These are phyloP conservation scores for Floccularia luteovirens DNA, from an alignment of 768 basidiomycete species.

Conservation along the genomic window DNA sequence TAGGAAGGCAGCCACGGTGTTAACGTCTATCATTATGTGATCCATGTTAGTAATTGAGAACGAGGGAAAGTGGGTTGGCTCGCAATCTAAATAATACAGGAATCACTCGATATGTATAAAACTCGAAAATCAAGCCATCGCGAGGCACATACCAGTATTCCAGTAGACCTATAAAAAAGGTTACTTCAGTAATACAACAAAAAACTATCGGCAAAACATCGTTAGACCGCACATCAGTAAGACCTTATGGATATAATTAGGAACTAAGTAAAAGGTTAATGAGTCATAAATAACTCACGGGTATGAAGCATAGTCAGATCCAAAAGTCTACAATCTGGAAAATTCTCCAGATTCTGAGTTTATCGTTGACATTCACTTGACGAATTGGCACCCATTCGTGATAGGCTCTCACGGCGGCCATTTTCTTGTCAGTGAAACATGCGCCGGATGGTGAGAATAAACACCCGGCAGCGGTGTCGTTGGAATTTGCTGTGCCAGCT, in stretches of 20 bases:
- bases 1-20: conserved; percentile 29
- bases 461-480: conserved; percentile 43
- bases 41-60: not conserved
- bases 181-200: conserved; percentile 1
- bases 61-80: conserved; percentile 1
- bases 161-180: conserved; percentile 29
- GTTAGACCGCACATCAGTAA: conserved; percentile 39
- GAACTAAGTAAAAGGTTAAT: not conserved
- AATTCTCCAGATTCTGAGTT: conserved; percentile 53
- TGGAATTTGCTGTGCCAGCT: conserved; percentile 45
- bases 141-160: conserved; percentile 32
- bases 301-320: conserved; percentile 59
- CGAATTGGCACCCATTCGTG: conserved; percentile 61
- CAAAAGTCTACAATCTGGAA: conserved; percentile 56
- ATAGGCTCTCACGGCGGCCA: conserved; percentile 50
- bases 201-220: no score
- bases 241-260: conserved; percentile 47
- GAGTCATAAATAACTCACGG: conserved; percentile 20
- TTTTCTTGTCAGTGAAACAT: conserved; percentile 51
- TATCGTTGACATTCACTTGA: conserved; percentile 44
- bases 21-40: conserved; percentile 40
- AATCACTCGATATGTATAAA: not conserved
- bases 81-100: no score
- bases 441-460: conserved; percentile 45
- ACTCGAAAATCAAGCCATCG: no score